These are phyloP conservation scores for Pseudogymnoascus sp. DNA, from an alignment of 2,329 filamentous ascomycete genomes.

Conservation along the genomic window DNA sequence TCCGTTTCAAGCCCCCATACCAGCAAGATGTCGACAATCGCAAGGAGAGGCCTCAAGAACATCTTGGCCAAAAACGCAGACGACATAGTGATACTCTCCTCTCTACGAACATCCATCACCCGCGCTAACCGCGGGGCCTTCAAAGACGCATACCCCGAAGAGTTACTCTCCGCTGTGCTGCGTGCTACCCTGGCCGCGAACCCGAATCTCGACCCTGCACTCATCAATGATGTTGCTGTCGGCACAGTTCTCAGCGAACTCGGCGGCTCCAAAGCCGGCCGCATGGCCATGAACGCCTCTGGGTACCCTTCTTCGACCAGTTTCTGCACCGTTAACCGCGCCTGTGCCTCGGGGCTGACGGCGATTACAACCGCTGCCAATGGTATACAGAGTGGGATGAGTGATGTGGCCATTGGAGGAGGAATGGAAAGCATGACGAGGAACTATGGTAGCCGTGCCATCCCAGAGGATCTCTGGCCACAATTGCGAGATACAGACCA, in stretches of 20 bases:
- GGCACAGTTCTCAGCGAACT: conserved; percentile 88
- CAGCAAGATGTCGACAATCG: conserved; percentile 25
- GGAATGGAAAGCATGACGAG: conserved; percentile 96
- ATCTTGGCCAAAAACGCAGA: conserved; percentile 71
- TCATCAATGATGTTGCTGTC: conserved; percentile 73
- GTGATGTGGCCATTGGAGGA: conserved; percentile 69
- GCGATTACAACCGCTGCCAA: conserved; percentile 68
- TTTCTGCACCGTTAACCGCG: conserved; percentile 83
- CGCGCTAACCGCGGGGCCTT: conserved; percentile 75
- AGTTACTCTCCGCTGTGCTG: conserved; percentile 65
- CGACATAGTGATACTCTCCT: conserved; percentile 82
- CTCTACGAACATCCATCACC: conserved; percentile 82
- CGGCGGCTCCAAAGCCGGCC: conserved; percentile 80
- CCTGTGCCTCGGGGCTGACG: conserved; percentile 71
- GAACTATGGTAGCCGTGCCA: conserved; percentile 80
- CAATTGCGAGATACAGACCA: conserved; percentile 55
- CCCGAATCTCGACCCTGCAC: conserved; percentile 60
- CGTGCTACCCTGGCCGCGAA: conserved; percentile 62
- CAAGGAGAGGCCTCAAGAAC: conserved; percentile 61
- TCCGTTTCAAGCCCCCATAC: not conserved
- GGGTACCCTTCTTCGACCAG: conserved; percentile 65
- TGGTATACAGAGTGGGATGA: conserved; percentile 65
- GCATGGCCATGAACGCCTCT: conserved; percentile 82
- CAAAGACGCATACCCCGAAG: conserved; percentile 84
- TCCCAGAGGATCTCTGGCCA: conserved; percentile 74